These are phyloP conservation scores for Petasospora rhodanensis DNA, from an alignment of 1,139 yeast genomes.

Conservation along the genomic window DNA sequence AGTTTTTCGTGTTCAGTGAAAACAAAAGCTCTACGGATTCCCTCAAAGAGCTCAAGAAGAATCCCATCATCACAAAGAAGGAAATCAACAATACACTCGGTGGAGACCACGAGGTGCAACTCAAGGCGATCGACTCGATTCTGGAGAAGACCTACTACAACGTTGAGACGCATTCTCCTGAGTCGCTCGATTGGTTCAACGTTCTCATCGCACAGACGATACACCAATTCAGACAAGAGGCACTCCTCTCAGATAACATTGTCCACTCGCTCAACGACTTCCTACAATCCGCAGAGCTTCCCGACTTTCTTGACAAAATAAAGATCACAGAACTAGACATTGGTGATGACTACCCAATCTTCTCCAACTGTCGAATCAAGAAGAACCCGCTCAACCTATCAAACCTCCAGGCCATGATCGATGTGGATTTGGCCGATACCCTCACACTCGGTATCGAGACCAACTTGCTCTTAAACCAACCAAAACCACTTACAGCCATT, in stretches of 20 bases:
- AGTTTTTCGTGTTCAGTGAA: conserved; percentile 88
- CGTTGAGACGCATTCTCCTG: conserved; percentile 81
- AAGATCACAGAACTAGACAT: conserved; percentile 83
- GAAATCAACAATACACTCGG: conserved; percentile 19
- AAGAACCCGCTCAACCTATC: conserved; percentile 40
- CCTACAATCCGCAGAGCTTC: conserved; percentile 41
- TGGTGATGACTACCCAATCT: conserved; percentile 94
- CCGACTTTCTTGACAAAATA: conserved; percentile 77
- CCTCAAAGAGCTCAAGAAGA: conserved; percentile 28
- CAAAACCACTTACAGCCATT: conserved; percentile 79
- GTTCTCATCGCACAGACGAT: conserved; percentile 90
- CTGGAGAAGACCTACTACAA: conserved; percentile 90
- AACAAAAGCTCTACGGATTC: conserved; percentile 36
- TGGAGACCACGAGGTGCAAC: conserved; percentile 26
- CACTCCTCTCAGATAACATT: conserved; percentile 77
- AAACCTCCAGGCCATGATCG: conserved; percentile 84
- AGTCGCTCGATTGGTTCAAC: conserved; percentile 94
- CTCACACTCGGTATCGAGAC: conserved; percentile 89
- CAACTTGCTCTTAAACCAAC: conserved; percentile 73
- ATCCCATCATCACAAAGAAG: conserved; percentile 19
- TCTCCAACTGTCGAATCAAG: conserved; percentile 84
- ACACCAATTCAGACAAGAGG: conserved; percentile 82
- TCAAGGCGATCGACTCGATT: conserved; percentile 40
- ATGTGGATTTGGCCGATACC: conserved; percentile 87
- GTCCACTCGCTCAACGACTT: conserved; percentile 68